Evolutionary conservation across 176 grass and related monocot species (phyloP).

Genomic region (Tuctoria greenei): DNA sequence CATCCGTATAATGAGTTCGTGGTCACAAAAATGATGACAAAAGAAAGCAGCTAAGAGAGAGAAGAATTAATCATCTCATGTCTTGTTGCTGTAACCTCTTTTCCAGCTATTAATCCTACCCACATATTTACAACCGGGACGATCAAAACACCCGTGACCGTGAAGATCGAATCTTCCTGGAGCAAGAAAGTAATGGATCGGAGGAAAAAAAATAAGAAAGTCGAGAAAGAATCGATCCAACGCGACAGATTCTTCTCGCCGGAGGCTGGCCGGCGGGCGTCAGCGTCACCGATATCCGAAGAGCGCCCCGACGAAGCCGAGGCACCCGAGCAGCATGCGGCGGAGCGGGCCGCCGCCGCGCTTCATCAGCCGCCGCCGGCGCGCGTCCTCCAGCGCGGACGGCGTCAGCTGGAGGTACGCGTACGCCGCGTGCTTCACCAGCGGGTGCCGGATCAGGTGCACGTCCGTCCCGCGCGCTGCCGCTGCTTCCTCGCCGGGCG

Average conservation of each 20-base stretch:
- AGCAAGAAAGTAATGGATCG: neutral
- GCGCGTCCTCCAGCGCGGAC: conserved; percentile 39
- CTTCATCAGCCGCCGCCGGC: conserved; percentile 12
- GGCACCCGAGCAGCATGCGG: conserved; percentile 42
- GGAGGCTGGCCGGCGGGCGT: no score
- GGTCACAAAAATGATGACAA: neutral
- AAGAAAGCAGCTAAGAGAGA: neutral
- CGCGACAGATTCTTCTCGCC: neutral
- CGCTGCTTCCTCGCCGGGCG: no score
- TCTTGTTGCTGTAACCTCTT: conserved; percentile 11
- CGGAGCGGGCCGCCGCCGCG: conserved; percentile 34
- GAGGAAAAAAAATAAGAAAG: neutral
- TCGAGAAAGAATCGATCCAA: neutral
- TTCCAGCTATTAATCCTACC: neutral
- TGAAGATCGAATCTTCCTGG: neutral
- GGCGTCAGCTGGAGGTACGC: conserved; percentile 74
- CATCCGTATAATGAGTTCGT: neutral
- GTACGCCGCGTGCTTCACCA: conserved; percentile 81
- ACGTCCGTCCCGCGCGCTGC: conserved; percentile 58
- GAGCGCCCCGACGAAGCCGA: conserved; percentile 46
- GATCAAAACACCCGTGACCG: neutral
- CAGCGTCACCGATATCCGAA: conserved; percentile 32
- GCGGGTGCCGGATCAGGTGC: conserved; percentile 69
- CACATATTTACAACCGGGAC: conserved; percentile 37
- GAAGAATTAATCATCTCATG: neutral